A percentile compares a stretch with the other conserved stretches of the same genome.
Conservation (phyloP, 2,329 filamentous ascomycete genomes). For the Aspergillus flavus region DNA sequence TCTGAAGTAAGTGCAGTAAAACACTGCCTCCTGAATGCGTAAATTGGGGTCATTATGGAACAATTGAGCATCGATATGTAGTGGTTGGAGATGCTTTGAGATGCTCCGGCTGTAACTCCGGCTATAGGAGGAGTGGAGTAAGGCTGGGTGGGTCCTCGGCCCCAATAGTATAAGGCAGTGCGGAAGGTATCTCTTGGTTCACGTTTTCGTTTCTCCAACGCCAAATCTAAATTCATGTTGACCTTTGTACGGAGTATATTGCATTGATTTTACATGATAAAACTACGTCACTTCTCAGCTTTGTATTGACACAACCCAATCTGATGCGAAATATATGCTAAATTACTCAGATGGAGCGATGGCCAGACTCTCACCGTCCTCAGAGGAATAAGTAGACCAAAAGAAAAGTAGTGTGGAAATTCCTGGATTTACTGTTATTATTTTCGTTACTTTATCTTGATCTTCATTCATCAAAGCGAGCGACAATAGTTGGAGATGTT, state of each 20-base stretch:
- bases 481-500: neutral
- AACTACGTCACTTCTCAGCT: neutral
- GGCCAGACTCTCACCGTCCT: neutral
- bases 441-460: neutral
- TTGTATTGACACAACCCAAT: neutral
- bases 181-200: neutral
- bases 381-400: neutral
- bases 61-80: neutral
- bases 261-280: neutral
- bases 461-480: neutral
- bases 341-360: neutral
- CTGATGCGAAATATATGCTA: neutral
- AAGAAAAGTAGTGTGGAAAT: neutral
- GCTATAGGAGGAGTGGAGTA: neutral
- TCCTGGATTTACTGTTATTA: neutral
- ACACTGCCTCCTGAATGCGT: slow-evolving; percentile 22
- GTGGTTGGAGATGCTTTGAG: slow-evolving; percentile 3
- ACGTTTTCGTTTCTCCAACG: neutral
- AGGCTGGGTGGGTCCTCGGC: neutral
- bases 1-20: slow-evolving; percentile 18
- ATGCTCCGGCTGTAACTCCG: neutral
- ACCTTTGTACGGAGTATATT: neutral
- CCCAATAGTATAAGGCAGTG: neutral
- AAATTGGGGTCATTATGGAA: slow-evolving; percentile 26
- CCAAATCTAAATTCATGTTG: neutral